Conservation (phyloP, 2,329 filamentous ascomycete species). For the Colletotrichum caudatum region DNA sequence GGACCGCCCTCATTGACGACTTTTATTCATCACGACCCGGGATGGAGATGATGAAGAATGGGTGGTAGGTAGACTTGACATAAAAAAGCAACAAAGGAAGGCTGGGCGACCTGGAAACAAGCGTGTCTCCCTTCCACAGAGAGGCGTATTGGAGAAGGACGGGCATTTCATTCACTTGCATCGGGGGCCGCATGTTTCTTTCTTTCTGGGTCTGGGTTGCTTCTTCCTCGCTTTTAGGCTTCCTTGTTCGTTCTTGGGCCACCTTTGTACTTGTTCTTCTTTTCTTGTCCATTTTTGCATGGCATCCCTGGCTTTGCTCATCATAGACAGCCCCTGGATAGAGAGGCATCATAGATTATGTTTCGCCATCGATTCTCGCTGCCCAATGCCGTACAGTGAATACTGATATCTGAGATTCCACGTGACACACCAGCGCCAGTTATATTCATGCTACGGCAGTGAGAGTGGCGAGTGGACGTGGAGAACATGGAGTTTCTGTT, state of each 20-base stretch:
- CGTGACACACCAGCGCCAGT: not conserved
- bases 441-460: not conserved
- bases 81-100: conserved; percentile 13
- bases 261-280: not conserved
- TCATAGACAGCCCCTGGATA: conserved; percentile 38
- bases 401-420: too few relatives aligned
- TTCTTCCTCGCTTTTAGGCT: not conserved
- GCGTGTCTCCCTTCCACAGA: conserved; percentile 15
- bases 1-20: conserved; percentile 37
- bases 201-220: conserved; percentile 7
- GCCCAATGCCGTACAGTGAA: not conserved
- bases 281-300: conserved; percentile 18
- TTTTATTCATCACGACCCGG: conserved; percentile 20
- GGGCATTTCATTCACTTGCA: conserved; percentile 22
- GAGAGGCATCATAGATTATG: conserved; percentile 38
- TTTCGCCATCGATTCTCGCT: conserved; percentile 5
- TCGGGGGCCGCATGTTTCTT: conserved; percentile 20
- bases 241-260: conserved; percentile 3
- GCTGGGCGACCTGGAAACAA: not conserved
- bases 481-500: not conserved
- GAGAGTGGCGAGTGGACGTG: not conserved
- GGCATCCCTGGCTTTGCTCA: conserved; percentile 27
- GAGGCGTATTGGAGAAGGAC: conserved; percentile 28
- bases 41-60: not conserved
- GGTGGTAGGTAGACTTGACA: conserved; percentile 26